A percentile compares a stretch with the other conserved stretches of the same genome.
Evolutionary conservation across 139 green algal genomes (phyloP).

Genomic region (Chlorella vulgaris): DNA sequence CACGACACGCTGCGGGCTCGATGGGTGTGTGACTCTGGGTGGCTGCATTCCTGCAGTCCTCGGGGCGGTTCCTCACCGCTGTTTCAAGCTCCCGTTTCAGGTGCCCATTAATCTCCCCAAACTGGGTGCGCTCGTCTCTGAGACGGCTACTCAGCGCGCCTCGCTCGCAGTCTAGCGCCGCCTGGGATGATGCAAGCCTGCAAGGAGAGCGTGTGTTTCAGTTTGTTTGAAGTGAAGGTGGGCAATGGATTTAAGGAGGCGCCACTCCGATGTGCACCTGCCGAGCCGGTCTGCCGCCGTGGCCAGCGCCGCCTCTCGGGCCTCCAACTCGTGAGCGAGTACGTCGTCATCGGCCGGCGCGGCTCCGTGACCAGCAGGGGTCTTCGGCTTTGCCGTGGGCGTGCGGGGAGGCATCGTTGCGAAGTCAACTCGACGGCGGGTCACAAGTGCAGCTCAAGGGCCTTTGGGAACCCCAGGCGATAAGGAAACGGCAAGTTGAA

Average conservation of each 20-base stretch:
- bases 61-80: slow-evolving; percentile 52
- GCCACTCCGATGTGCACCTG: background rate
- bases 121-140: slow-evolving; percentile 71
- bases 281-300: background rate
- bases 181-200: slow-evolving; percentile 14
- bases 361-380: background rate
- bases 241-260: too few relatives aligned
- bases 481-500: too few relatives aligned
- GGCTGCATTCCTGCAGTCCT: too few relatives aligned
- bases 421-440: background rate
- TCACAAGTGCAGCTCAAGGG: too few relatives aligned
- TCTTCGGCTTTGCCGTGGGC: background rate
- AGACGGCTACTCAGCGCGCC: slow-evolving; percentile 68
- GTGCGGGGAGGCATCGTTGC: background rate
- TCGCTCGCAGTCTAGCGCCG: slow-evolving; percentile 72
- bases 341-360: background rate
- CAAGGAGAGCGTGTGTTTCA: background rate
- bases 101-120: slow-evolving; percentile 84
- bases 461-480: too few relatives aligned
- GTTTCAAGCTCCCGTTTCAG: slow-evolving; percentile 72
- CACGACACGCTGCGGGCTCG: too few relatives aligned
- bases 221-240: background rate
- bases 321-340: background rate
- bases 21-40: too few relatives aligned
- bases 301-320: background rate